These are phyloP conservation scores for Aspergillus versicolor DNA, from an alignment of 2,329 filamentous ascomycete genomes.

Conservation along the genomic window DNA sequence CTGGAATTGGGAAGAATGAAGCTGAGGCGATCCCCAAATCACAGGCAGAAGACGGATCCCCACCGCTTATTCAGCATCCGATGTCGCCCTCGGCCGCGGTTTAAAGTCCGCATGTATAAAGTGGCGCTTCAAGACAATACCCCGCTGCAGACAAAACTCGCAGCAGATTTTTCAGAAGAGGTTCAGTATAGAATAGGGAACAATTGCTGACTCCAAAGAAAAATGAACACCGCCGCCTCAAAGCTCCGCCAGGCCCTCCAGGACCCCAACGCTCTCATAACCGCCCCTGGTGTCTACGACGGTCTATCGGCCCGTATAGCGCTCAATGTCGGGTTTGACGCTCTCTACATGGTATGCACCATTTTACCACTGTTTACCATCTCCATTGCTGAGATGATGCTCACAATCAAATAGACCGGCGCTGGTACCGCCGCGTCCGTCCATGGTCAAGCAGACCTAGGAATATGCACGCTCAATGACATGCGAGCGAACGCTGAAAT, in stretches of 20 bases:
- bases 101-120: background rate
- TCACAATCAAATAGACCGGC: constrained; percentile 42
- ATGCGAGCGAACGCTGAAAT: constrained; percentile 56
- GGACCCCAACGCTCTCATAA: constrained; percentile 40
- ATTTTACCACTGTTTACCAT: background rate
- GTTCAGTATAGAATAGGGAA: background rate
- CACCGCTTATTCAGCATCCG: constrained; percentile 13
- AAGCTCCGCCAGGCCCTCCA: constrained; percentile 34
- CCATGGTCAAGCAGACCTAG: constrained; percentile 52
- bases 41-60: background rate
- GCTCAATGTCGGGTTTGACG: constrained; percentile 49
- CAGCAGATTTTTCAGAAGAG: background rate
- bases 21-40: constrained; percentile 8
- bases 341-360: constrained; percentile 50
- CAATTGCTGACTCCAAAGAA: background rate
- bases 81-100: constrained; percentile 5
- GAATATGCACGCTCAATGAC: constrained; percentile 52
- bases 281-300: constrained; percentile 53
- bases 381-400: background rate
- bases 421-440: constrained; percentile 51
- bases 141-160: background rate
- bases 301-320: constrained; percentile 51
- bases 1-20: constrained; percentile 14
- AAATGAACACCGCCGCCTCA: constrained; percentile 25
- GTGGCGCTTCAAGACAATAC: background rate